Evolutionary conservation across 2,329 filamentous ascomycete genomes (phyloP).

Genomic region (Ilyonectria mors-panacis): DNA sequence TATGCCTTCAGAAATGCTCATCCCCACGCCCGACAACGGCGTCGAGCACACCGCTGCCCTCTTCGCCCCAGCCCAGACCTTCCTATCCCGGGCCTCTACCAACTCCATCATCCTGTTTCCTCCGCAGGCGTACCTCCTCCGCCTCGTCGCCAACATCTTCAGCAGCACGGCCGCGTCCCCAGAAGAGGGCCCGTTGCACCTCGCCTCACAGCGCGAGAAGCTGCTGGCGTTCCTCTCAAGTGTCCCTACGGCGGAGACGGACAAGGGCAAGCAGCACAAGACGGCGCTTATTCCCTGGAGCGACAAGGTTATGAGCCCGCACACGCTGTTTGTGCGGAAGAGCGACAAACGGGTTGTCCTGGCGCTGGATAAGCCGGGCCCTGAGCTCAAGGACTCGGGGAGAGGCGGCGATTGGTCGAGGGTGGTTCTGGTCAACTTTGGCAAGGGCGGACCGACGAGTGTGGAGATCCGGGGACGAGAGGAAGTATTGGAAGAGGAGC

Average conservation of each 20-base stretch:
- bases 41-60: constrained; percentile 79
- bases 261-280: constrained; percentile 55
- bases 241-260: constrained; percentile 59
- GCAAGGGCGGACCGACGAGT: constrained; percentile 64
- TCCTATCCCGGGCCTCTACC: constrained; percentile 74
- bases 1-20: constrained; percentile 64
- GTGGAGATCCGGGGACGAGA: constrained; percentile 67
- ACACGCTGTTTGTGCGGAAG: constrained; percentile 60
- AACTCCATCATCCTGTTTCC: constrained; percentile 89
- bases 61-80: constrained; percentile 79
- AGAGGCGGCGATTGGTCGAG: constrained; percentile 71
- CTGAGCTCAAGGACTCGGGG: constrained; percentile 64
- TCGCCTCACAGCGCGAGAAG: constrained; percentile 63
- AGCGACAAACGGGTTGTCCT: constrained; percentile 66
- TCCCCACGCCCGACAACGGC: constrained; percentile 81
- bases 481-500: constrained; percentile 65
- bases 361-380: constrained; percentile 70
- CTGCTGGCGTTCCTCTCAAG: constrained; percentile 69
- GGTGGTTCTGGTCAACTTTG: constrained; percentile 71
- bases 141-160: constrained; percentile 70
- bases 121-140: constrained; percentile 85
- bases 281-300: constrained; percentile 68
- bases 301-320: constrained; percentile 74
- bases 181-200: constrained; percentile 53
- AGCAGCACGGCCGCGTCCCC: constrained; percentile 50